Evolutionary conservation across 2,329 filamentous ascomycete species (phyloP).

Genomic region (Kalmusia sp.): DNA sequence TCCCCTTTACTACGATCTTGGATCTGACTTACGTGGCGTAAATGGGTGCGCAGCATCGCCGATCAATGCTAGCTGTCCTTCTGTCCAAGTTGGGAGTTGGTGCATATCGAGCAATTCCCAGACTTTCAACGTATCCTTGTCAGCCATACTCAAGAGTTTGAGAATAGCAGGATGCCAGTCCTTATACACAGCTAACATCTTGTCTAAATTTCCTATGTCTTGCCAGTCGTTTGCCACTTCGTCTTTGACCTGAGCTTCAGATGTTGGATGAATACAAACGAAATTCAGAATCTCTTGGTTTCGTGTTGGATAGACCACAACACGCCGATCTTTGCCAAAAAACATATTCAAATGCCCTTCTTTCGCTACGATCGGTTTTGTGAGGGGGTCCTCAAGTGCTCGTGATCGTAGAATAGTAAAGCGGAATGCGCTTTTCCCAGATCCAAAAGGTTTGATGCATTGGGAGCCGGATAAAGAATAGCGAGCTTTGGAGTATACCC

Average conservation of each 20-base stretch:
- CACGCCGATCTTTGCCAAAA: conserved; percentile 51
- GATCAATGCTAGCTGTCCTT: conserved; percentile 62
- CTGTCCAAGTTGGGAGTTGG: conserved; percentile 62
- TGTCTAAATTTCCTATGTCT: conserved; percentile 42
- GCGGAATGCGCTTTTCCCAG: conserved; percentile 65
- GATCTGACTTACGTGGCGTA: conserved; percentile 59
- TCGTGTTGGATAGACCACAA: conserved; percentile 57
- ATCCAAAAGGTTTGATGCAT: conserved; percentile 50
- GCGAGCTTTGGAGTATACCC: conserved; percentile 54
- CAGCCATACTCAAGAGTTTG: conserved; percentile 48
- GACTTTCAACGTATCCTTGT: conserved; percentile 46
- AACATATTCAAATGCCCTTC: conserved; percentile 54
- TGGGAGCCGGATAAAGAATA: conserved; percentile 30
- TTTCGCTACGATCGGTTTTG: conserved; percentile 44
- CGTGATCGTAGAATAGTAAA: conserved; percentile 60
- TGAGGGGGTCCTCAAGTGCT: conserved; percentile 49
- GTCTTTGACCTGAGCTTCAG: conserved; percentile 31
- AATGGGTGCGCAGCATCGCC: conserved; percentile 76
- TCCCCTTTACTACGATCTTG: too few relatives aligned
- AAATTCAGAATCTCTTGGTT: conserved; percentile 58
- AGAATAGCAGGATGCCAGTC: conserved; percentile 45
- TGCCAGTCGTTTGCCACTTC: conserved; percentile 42
- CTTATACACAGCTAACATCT: conserved; percentile 50
- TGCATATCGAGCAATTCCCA: conserved; percentile 63
- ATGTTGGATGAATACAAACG: conserved; percentile 50